Evolutionary conservation across 257 asterid species (phyloP).

Genomic region (Ilex asprella): DNA sequence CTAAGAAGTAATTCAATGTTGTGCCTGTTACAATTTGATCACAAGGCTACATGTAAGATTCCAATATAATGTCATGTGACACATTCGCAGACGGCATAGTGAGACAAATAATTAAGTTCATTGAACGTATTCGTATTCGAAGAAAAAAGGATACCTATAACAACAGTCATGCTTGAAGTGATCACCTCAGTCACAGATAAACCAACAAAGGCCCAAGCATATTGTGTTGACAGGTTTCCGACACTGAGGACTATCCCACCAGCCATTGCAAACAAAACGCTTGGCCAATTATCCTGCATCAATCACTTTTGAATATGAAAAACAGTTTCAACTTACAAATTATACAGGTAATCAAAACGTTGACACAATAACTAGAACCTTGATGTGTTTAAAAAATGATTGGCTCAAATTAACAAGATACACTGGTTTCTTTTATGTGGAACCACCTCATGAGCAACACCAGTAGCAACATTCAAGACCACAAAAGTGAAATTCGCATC

Average conservation of each 20-base stretch:
- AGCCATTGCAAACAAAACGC: constrained; percentile 80
- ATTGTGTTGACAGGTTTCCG: constrained; percentile 86
- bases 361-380: neutral
- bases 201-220: constrained; percentile 95
- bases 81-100: neutral
- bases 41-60: constrained; percentile 1
- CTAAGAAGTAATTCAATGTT: constrained; percentile 79
- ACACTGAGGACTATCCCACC: constrained; percentile 89
- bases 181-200: constrained; percentile 87
- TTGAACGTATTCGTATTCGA: neutral
- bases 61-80: neutral
- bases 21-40: constrained; percentile 46
- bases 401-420: neutral
- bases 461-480: no score
- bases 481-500: no score
- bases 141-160: constrained; percentile 50
- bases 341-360: neutral
- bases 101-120: neutral
- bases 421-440: neutral
- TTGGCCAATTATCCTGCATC: constrained; percentile 73
- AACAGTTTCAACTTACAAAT: neutral
- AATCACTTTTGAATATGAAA: constrained; percentile 1
- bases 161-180: constrained; percentile 81
- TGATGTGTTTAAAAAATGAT: neutral
- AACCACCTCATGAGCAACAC: no score